Base-by-base conservation (phyloP, 164 flowering plant genomes). In the Magnolia sinica region DNA sequence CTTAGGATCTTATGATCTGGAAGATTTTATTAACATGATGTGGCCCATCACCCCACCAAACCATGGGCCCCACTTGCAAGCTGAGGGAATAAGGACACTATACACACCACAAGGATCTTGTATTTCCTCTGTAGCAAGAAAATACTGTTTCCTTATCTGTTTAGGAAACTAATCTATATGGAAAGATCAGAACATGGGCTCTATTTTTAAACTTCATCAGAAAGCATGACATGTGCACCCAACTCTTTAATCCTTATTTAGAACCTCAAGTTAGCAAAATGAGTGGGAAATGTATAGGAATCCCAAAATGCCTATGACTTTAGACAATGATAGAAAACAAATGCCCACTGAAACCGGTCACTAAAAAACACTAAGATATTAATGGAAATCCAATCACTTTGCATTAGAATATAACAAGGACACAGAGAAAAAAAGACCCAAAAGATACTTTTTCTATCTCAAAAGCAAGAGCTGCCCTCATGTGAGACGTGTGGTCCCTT, bases 401-500 rank as follows among this genome's bases (percentile, higher is more conserved):
- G 37, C 27, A 20, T 66, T 55, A 55, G 61, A 55, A 11, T 55
- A 55, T 10, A 55, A 55, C 61, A 55, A 55, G 61, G 61, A 55
- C 18, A 6, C 31, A 27, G 27, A 20, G 3, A 68, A 18, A 29
- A 68, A 29, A 29, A 24, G 31, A 31, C 18, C 16, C 9, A 7
- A 65, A 23, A 65, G 29, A 20, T 68, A 14, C 49, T 31, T 31
- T 14, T 24, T 68, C 67, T 55, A 68, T 18, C 50, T 14, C 16
- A 24, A 31, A 31, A 68, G 18, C 71, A 68, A 14, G 14, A 19
- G 29, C 29, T 68, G 14, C 14, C 31, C n/a, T 29, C 50, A 13
- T 68, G 50, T 29, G 31, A 68, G 9, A 68, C 37, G 8, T 37
- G 71, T 68, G 71, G 71, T 29, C 71, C 71, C 71, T 68, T 68